phyloP scores from a whole-genome alignment of 2,329 filamentous ascomycete species.

The Falciphora oryzae region DNA sequence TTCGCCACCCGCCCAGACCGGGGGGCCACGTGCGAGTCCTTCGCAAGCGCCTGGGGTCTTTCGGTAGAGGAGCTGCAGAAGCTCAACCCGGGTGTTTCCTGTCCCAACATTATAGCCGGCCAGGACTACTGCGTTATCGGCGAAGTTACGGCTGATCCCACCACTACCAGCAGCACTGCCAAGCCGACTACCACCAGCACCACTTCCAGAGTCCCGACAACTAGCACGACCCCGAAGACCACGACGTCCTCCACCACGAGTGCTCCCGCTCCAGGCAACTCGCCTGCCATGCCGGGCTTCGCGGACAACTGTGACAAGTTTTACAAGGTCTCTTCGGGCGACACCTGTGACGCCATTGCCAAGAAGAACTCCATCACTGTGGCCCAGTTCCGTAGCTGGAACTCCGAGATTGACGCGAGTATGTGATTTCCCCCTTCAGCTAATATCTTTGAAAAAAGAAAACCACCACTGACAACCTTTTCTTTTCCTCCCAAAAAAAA shows the following conservation, averaged over 20 bases:
- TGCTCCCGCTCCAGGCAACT: too few species aligned
- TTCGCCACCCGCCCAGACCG: constrained; percentile 9
- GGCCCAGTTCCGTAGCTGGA: background rate
- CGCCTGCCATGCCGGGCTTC: too few species aligned
- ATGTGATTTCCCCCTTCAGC: too few species aligned
- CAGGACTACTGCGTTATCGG: constrained; percentile 9
- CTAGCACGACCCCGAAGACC: too few species aligned
- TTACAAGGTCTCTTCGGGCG: background rate
- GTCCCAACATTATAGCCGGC: constrained; percentile 11
- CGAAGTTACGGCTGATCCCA: too few species aligned
- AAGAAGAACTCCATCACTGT: background rate
- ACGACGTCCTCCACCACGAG: too few species aligned
- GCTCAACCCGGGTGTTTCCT: constrained; percentile 15
- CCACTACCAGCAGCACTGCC: too few species aligned
- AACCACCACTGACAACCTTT: too few species aligned
- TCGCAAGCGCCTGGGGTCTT: constrained; percentile 14
- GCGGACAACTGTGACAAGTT: background rate
- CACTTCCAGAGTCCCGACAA: too few species aligned
- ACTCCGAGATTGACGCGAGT: background rate
- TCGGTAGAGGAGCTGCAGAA: constrained; percentile 13
- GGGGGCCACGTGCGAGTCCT: constrained; percentile 13
- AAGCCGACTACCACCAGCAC: too few species aligned
- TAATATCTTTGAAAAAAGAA: too few species aligned
- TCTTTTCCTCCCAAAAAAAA: too few species aligned
- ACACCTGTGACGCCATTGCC: background rate